Evolutionary conservation across 129 eudicot species (phyloP), one percentile per base, ranked within the genome.

Genomic region (Centella asiatica): DNA sequence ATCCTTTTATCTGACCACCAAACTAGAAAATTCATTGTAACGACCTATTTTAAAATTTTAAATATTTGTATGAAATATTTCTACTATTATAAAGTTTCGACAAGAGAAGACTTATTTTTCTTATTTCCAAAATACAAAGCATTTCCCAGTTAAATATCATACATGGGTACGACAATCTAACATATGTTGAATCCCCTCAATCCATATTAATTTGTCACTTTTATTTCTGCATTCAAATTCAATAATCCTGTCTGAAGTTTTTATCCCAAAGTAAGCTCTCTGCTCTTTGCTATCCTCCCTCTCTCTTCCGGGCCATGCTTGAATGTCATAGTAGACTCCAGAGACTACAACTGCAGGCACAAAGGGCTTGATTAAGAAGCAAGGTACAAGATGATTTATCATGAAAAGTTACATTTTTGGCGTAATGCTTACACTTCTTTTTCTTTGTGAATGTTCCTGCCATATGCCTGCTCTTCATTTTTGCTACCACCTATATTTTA

Each of bases 361-460:
- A 67, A 59, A 27, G 64, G 10, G 60, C 64, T 57, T 8, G 27
- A 39, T 46, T 79, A 44, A 74, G 42, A 64, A 45, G 31, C 26
- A 8, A 39, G 46, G 60, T 27, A 72, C 62, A 15, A 44, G 22
- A 56, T 47, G 14, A 14, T 31, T 50, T 23, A 12, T 74, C 17
- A 11, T 34, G 47, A 34, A 42, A 48, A 24, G 20, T 0, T 34
- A 11, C 46, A 58, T n/a, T 44, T 5, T n/a, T 46, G 60, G 50
- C 45, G 5, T 48, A 56, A 27, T 34, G 42, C 94, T 74, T 80
- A 89, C 97, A 80, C 47, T 83, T 85, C 84, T 85, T 85, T 74
- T 89, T 85, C 83, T 89, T 89, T 54, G 95, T 89, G 74, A 89
- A 85, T 54, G 97, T 80, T 59, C 97, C 97, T 65, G 85, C 97